Evolutionary conservation across 805 yeast species (phyloP), one percentile per base, ranked within the genome.

Genomic region (Metschnikowia baotianmanensis): DNA sequence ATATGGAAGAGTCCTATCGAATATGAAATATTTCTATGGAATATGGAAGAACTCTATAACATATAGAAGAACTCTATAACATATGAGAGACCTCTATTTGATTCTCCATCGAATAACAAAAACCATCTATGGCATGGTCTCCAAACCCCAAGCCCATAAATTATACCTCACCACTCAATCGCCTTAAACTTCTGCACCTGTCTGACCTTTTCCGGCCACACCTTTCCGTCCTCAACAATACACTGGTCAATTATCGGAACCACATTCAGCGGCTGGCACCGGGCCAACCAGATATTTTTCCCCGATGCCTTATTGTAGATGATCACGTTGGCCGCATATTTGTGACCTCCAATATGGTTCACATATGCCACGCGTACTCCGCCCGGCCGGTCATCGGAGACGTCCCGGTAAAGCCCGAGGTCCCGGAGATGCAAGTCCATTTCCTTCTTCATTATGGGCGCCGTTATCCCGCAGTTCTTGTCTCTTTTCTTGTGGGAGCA

Each of bases 291-390:
- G 21, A 89, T 76, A 43, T 82, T 80, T 50, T 86, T 85, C 5
- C 93, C 95, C 9, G 77, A 65, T 13, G 50, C 39, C 48, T 74
- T 80, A 48, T 80, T 65, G 57, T 88, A 89, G 12, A 91, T 77
- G 37, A 88, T 72, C 3, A 87, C 85, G 59, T 91, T 91, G 2
- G 97, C 97, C 1, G 93, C 88, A 62, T 71, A 93, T 61, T 93
- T 93, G 64, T 91, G 99, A 5, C 98, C 98, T 6, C 99, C 99
- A 20, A 91, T 85, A 61, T 91, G 99, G 55, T 86, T 89, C 22
- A 85, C 76, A 52, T 61, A 89, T 2, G 75, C 69, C 2, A 89
- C 87, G 5, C 69, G 66, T 1, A 83, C 86, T 6, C 97, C 98
- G 23, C 73, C 81, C 0, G 86, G 80, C 40, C 89, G 73, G 35